phyloP scores from a whole-genome alignment of 768 basidiomycete genomes.

The Phylloporus arenicola region DNA sequence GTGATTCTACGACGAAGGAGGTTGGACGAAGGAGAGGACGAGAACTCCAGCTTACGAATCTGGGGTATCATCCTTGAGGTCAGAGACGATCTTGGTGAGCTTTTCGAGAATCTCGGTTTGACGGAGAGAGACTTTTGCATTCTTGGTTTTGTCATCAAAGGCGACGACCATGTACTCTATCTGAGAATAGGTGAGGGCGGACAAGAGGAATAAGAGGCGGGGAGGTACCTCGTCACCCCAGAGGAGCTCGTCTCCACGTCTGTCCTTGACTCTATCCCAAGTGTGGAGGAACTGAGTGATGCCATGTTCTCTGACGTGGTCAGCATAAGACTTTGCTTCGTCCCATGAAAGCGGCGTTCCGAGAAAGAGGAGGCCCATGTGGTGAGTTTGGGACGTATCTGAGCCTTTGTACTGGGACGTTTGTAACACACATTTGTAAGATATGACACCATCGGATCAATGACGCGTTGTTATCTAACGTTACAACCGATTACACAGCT shows the following conservation, averaged over 20 bases:
- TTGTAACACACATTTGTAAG: conserved; percentile 17
- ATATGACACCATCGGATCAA: not conserved
- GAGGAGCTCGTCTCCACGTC: conserved; percentile 83
- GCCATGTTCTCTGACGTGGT: conserved; percentile 88
- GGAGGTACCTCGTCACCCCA: conserved; percentile 94
- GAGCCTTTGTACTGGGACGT: not conserved
- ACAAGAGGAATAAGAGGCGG: not conserved
- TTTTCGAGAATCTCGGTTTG: conserved; percentile 91
- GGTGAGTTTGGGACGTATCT: conserved; percentile 1
- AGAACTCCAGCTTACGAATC: conserved; percentile 45
- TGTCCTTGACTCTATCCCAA: conserved; percentile 89
- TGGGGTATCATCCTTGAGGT: conserved; percentile 48
- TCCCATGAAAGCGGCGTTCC: conserved; percentile 93
- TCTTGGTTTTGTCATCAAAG: conserved; percentile 72
- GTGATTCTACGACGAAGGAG: conserved; percentile 42
- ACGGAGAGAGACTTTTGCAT: conserved; percentile 85
- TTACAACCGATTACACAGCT: not conserved
- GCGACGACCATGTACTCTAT: conserved; percentile 94
- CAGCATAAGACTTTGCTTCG: conserved; percentile 78
- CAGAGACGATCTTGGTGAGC: conserved; percentile 60
- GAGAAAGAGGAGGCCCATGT: conserved; percentile 88
- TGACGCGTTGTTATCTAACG: not conserved
- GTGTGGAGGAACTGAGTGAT: conserved; percentile 92
- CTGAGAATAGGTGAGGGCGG: conserved; percentile 36
- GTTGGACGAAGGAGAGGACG: not conserved